Conservation (phyloP, 1,284 basidiomycete species). For the Tetrapyrgos nigripes region DNA sequence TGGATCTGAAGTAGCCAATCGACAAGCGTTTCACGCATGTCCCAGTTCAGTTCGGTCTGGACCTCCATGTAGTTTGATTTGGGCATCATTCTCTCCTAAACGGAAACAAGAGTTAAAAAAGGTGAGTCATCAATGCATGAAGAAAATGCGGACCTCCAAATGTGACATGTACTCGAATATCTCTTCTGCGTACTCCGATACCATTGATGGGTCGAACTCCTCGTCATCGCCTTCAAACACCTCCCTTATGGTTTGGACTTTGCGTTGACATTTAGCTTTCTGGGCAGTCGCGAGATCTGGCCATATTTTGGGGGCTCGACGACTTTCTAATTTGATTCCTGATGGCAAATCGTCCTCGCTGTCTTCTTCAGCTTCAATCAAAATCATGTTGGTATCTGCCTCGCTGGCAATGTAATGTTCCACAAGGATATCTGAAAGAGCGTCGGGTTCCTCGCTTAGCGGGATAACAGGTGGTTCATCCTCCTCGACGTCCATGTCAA, state of each 20-base stretch:
- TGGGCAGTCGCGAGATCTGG: conserved; percentile 71
- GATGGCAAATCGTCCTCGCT: conserved; percentile 25
- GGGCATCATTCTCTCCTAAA: conserved; percentile 88
- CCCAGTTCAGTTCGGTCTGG: conserved; percentile 96
- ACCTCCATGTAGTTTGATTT: conserved; percentile 94
- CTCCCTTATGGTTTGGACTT: conserved; percentile 73
- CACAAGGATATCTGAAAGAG: conserved; percentile 50
- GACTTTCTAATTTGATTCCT: conserved; percentile 33
- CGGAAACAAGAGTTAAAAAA: conserved; percentile 18
- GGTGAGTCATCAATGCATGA: background rate
- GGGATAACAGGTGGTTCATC: conserved; percentile 17
- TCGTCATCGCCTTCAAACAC: conserved; percentile 84
- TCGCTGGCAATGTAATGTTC: conserved; percentile 49
- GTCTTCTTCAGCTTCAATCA: conserved; percentile 51
- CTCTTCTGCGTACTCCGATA: conserved; percentile 96
- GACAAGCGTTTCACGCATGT: conserved; percentile 94
- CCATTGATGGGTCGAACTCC: conserved; percentile 94
- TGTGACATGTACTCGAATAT: conserved; percentile 97
- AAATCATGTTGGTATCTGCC: conserved; percentile 68
- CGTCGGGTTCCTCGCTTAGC: conserved; percentile 46
- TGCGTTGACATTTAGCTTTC: conserved; percentile 58
- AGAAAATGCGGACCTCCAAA: conserved; percentile 71
- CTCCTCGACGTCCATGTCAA: conserved; percentile 69
- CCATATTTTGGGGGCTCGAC: conserved; percentile 63
- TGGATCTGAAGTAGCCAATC: conserved; percentile 99